Evolutionary conservation across 2,329 filamentous ascomycete species (phyloP).

Genomic region (Fusarium sp.): DNA sequence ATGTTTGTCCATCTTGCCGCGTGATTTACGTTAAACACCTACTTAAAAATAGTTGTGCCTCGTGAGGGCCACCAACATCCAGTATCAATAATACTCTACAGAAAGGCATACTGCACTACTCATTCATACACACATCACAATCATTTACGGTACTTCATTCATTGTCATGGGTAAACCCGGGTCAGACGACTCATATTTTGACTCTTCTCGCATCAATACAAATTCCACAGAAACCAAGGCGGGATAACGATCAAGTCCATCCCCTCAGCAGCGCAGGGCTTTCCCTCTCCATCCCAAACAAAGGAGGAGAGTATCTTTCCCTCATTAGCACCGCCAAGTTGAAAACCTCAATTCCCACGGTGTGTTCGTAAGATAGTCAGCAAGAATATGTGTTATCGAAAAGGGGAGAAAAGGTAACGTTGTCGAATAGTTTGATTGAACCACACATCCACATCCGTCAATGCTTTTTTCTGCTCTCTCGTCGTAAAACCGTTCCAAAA

Average conservation of each 20-base stretch:
- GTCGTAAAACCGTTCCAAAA: slow-evolving; percentile 30
- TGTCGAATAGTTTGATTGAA: slow-evolving; percentile 47
- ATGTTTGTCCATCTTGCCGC: neutral
- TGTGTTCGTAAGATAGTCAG: slow-evolving; percentile 43
- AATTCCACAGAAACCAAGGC: slow-evolving; percentile 53
- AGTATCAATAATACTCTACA: neutral
- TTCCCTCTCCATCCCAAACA: slow-evolving; percentile 77
- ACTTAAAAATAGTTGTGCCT: no score
- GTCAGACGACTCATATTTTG: slow-evolving; percentile 47
- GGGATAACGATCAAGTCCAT: slow-evolving; percentile 91
- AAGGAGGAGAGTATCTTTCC: slow-evolving; percentile 91
- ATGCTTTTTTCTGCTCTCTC: slow-evolving; percentile 34
- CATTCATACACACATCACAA: neutral
- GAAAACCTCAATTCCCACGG: slow-evolving; percentile 56
- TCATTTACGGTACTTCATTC: slow-evolving; percentile 36
- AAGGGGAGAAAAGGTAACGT: slow-evolving; percentile 37
- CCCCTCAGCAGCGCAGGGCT: slow-evolving; percentile 93
- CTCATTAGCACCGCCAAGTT: slow-evolving; percentile 90
- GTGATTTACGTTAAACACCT: neutral
- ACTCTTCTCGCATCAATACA: slow-evolving; percentile 47
- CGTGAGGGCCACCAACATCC: no score
- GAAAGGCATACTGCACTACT: neutral
- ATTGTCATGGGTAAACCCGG: slow-evolving; percentile 41
- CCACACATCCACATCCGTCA: slow-evolving; percentile 43
- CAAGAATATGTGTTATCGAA: slow-evolving; percentile 41